Percentiles rank a stretch among this genome's conserved stretches.
These are phyloP conservation scores for Cucurbita argyrosperma DNA, from an alignment of 306 rosid species.

Conservation along the genomic window DNA sequence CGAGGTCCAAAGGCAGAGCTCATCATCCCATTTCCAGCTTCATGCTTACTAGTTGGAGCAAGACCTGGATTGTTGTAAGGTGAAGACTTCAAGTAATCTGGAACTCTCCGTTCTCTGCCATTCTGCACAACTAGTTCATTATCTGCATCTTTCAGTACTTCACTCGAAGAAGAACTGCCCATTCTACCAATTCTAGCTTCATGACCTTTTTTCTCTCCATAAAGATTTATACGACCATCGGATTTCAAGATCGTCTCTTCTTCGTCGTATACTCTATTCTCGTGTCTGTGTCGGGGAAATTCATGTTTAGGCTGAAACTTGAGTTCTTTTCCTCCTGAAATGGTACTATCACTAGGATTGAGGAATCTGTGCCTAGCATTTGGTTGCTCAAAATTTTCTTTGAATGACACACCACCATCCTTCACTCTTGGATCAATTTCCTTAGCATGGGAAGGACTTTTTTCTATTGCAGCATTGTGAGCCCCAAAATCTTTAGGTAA, in stretches of 20 bases:
- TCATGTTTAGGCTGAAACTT: constrained; percentile 25
- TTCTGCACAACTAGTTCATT: constrained; percentile 24
- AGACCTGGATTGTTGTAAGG: constrained; percentile 20
- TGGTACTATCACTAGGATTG: constrained; percentile 25
- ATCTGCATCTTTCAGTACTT: constrained; percentile 22
- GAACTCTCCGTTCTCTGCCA: constrained; percentile 26
- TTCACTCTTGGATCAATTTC: constrained; percentile 26
- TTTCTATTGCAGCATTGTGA: constrained; percentile 13
- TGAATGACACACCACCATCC: constrained; percentile 20
- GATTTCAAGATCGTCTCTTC: constrained; percentile 26
- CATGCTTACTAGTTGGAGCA: constrained; percentile 19
- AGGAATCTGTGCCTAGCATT: constrained; percentile 19
- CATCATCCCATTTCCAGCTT: constrained; percentile 22
- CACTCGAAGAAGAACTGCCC: constrained; percentile 38
- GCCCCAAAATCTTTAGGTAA: constrained; percentile 20
- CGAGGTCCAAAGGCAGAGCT: constrained; percentile 26
- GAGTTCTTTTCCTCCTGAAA: constrained; percentile 26
- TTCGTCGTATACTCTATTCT: constrained; percentile 19
- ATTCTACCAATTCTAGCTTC: constrained; percentile 27
- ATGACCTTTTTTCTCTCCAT: constrained; percentile 30
- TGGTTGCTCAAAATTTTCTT: constrained; percentile 17
- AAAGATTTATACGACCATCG: constrained; percentile 18
- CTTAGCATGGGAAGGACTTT: constrained; percentile 16
- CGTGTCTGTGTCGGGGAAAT: constrained; percentile 22
- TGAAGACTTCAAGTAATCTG: constrained; percentile 15